A percentile compares a stretch with the other conserved stretches of the same genome.
These are phyloP conservation scores for Tulasnella sp. DNA, from an alignment of 768 basidiomycete species.

Conservation along the genomic window DNA sequence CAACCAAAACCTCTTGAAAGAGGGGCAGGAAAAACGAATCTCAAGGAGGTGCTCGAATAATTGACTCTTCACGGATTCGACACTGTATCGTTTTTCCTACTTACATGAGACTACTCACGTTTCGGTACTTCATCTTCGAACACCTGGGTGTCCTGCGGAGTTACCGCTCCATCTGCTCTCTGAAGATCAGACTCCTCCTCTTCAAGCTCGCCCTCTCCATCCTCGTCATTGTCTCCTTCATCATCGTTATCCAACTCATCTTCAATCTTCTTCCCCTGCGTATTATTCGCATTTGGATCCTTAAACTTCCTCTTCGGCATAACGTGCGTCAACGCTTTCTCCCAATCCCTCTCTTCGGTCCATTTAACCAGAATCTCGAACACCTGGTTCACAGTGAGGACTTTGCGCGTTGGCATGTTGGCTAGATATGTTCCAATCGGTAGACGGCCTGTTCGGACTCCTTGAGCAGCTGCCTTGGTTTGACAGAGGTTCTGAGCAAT, in stretches of 20 bases:
- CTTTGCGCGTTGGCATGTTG: conserved; percentile 81
- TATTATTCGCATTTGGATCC: conserved; percentile 32
- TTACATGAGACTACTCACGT: neutral
- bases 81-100: conserved; percentile 21
- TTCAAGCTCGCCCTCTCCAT: neutral
- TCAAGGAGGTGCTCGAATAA: conserved; percentile 51
- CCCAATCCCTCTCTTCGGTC: conserved; percentile 82
- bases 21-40: conserved; percentile 51
- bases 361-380: conserved; percentile 88
- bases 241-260: conserved; percentile 20
- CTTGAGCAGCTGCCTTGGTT: conserved; percentile 68
- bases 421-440: conserved; percentile 90
- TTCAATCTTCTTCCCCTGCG: conserved; percentile 24
- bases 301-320: conserved; percentile 89
- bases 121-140: neutral
- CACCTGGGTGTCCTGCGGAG: neutral
- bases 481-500: conserved; percentile 72
- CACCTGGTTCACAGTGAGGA: conserved; percentile 94
- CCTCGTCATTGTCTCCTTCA: neutral
- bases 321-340: conserved; percentile 74
- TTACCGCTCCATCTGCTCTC: neutral
- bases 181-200: neutral
- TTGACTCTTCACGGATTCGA: conserved; percentile 23
- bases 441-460: conserved; percentile 76
- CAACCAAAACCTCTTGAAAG: conserved; percentile 61